Evolutionary conservation across 164 flowering plant genomes (phyloP).

Genomic region (Magnolia changhungtana): DNA sequence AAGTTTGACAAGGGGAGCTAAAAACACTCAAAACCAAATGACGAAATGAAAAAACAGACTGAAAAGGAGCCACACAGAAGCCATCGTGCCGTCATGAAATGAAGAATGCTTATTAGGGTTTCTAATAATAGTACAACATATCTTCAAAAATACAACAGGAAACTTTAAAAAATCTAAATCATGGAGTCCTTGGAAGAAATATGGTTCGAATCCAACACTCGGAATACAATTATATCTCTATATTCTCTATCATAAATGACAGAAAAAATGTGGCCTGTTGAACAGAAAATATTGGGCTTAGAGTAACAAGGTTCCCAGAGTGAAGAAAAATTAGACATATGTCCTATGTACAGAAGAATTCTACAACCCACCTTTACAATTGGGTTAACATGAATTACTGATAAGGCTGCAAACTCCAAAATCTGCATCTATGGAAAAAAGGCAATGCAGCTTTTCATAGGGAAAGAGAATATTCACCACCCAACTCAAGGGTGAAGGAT

Average conservation of each 20-base stretch:
- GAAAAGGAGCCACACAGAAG: not conserved
- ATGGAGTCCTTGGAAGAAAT: not conserved
- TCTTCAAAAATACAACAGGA: slow-evolving; percentile 1
- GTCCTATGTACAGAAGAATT: not conserved
- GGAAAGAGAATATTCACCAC: not conserved
- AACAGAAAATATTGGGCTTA: not conserved
- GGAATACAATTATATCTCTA: not conserved
- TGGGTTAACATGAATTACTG: not conserved
- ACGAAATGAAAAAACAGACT: not conserved
- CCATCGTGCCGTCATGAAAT: not conserved
- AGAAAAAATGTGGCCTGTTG: not conserved
- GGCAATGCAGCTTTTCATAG: not conserved
- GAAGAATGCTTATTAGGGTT: not conserved
- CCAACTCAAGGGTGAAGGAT: not conserved
- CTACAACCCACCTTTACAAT: not conserved
- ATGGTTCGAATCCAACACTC: not conserved
- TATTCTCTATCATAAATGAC: not conserved
- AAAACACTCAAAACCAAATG: not conserved
- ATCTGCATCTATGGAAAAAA: not conserved
- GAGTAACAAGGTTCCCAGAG: not conserved
- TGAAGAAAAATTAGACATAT: not conserved
- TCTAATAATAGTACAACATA: not conserved
- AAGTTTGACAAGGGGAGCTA: too few species aligned
- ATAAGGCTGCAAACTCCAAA: not conserved
- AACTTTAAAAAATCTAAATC: not conserved